A percentile compares a stretch with the other conserved stretches of the same genome.
phyloP scores from a whole-genome alignment of 2,329 filamentous ascomycete species.

The Neoscytalidium dimidiatum region DNA sequence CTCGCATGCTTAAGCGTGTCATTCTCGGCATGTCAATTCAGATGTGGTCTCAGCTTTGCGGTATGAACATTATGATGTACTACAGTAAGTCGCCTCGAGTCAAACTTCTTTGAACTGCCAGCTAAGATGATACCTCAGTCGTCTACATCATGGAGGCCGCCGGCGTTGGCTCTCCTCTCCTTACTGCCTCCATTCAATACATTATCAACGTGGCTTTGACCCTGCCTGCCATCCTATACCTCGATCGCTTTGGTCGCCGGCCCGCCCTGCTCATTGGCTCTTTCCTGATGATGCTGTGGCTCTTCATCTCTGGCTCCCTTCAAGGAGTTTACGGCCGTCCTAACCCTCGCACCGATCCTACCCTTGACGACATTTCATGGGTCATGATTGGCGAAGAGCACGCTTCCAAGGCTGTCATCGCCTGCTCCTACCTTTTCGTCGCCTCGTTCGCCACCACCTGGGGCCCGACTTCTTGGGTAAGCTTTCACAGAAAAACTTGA shows the following conservation, averaged over 20 bases:
- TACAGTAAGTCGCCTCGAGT: not conserved
- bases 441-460: conserved; percentile 60
- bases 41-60: conserved; percentile 59
- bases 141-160: conserved; percentile 41
- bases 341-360: conserved; percentile 24
- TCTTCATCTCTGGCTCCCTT: conserved; percentile 25
- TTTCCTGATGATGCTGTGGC: conserved; percentile 50
- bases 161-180: conserved; percentile 47
- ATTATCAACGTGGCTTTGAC: conserved; percentile 60
- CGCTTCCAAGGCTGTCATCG: conserved; percentile 59
- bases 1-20: conserved; percentile 52
- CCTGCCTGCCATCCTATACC: conserved; percentile 55
- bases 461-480: conserved; percentile 52
- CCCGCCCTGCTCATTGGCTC: conserved; percentile 52
- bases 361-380: conserved; percentile 48
- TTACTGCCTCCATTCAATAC: conserved; percentile 58
- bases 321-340: conserved; percentile 25
- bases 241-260: conserved; percentile 57
- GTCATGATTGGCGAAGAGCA: conserved; percentile 45
- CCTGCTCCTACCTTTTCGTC: conserved; percentile 64
- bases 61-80: conserved; percentile 60
- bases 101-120: not conserved
- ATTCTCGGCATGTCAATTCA: conserved; percentile 54
- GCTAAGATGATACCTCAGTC: not conserved
- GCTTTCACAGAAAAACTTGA: not conserved